Percentiles rank a stretch among this genome's conserved stretches.
Evolutionary conservation across 108 stramenopile species (phyloP).

Genomic region (Schizochytrium sp.): DNA sequence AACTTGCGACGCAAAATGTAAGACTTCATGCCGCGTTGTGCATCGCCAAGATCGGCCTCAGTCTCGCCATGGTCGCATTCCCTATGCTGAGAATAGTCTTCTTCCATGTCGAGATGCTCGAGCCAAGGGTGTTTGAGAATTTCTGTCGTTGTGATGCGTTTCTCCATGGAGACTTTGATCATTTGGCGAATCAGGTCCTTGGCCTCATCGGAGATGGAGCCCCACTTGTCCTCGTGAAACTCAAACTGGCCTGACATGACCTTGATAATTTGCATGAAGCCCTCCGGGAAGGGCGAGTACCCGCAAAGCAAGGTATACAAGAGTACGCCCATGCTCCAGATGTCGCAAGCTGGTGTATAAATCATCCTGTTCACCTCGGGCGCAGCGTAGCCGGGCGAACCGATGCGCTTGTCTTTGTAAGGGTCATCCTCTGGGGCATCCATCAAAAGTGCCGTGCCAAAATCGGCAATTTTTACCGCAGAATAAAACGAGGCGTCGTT

Average conservation of each 20-base stretch:
- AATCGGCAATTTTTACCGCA: conserved; percentile 28
- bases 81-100: neutral
- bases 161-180: neutral
- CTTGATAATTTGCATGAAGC: neutral
- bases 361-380: conserved; percentile 15
- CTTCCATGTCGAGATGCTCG: neutral
- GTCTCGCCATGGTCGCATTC: neutral
- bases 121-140: conserved; percentile 31
- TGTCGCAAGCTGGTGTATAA: conserved; percentile 27
- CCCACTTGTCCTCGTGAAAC: conserved; percentile 11
- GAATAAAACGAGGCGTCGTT: neutral
- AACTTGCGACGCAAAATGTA: conserved; percentile 5
- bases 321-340: conserved; percentile 33
- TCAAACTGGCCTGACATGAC: conserved; percentile 18
- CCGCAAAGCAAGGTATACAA: conserved; percentile 26
- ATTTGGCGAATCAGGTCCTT: conserved; percentile 27
- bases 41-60: neutral
- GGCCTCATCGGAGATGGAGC: conserved; percentile 25
- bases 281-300: conserved; percentile 21
- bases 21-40: neutral
- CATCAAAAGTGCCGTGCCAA: conserved; percentile 24
- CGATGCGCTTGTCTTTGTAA: neutral
- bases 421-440: neutral
- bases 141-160: conserved; percentile 19
- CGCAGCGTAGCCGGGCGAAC: conserved; percentile 29